Percentiles rank a stretch among this genome's conserved stretches.
These are phyloP conservation scores for Cryptosporidium bovis DNA, from an alignment of 169 alveolate species.

Conservation along the genomic window DNA sequence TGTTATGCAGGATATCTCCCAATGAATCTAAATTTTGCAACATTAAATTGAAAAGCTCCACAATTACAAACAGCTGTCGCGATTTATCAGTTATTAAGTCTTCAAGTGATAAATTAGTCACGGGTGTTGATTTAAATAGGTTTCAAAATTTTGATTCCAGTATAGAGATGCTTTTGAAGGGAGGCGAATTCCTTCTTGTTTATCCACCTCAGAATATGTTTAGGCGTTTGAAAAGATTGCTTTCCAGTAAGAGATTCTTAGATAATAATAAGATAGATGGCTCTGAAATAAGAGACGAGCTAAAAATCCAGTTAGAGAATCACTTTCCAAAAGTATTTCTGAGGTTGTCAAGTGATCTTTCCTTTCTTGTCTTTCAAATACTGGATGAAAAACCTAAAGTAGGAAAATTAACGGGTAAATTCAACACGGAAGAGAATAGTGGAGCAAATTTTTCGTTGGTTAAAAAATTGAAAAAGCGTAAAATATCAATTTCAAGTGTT, in stretches of 20 bases:
- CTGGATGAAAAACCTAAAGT: neutral
- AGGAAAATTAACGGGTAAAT: no score
- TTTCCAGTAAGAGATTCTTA: constrained; percentile 3
- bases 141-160: constrained; percentile 18
- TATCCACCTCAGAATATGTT: constrained; percentile 36
- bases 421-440: neutral
- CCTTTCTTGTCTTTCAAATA: constrained; percentile 8
- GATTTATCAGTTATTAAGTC: no score
- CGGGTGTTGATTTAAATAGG: neutral
- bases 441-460: neutral
- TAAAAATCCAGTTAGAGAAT: constrained; percentile 1
- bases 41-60: no score
- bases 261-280: neutral
- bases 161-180: constrained; percentile 35
- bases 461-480: constrained; percentile 10
- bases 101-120: no score
- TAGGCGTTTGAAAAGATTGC: constrained; percentile 7
- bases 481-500: constrained; percentile 33
- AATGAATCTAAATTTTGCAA: neutral
- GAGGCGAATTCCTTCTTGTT: constrained; percentile 54
- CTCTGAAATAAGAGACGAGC: neutral
- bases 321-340: constrained; percentile 49
- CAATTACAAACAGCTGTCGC: no score
- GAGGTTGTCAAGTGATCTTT: constrained; percentile 14
- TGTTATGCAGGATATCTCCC: constrained; percentile 16